Evolutionary conservation across 106 monocot species (phyloP).

Genomic region (Apostasia shenzhenica): DNA sequence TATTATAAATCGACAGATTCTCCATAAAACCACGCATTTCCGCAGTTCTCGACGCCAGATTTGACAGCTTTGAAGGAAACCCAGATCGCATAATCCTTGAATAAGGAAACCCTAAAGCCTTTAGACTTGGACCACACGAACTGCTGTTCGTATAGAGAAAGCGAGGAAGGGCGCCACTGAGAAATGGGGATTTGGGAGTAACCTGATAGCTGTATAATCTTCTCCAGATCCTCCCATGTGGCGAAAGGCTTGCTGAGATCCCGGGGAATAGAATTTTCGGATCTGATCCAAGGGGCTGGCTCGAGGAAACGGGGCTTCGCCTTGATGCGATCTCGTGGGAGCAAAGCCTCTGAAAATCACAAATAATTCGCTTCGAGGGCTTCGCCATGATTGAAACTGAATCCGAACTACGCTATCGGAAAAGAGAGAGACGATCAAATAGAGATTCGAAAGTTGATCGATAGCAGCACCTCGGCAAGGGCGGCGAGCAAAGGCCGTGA

Average conservation of each 20-base stretch:
- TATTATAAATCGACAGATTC: not conserved
- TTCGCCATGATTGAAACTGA: conserved; percentile 19
- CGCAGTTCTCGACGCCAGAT: conserved; percentile 13
- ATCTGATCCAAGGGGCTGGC: not conserved
- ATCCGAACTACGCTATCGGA: not conserved
- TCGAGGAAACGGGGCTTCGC: conserved; percentile 1
- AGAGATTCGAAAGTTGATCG: not conserved
- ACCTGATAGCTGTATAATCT: not conserved
- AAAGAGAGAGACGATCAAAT: not conserved
- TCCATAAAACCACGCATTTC: conserved; percentile 12
- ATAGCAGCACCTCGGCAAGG: no score
- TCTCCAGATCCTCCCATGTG: conserved; percentile 13
- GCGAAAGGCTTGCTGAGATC: not conserved
- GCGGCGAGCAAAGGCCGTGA: no score
- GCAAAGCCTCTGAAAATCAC: conserved; percentile 22
- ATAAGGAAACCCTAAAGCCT: conserved; percentile 11
- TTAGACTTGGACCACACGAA: conserved; percentile 2
- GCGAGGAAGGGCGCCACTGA: conserved; percentile 16
- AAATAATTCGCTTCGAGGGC: conserved; percentile 17
- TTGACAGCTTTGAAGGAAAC: conserved; percentile 3
- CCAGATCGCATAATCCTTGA: conserved; percentile 14
- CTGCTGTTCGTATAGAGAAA: conserved; percentile 3
- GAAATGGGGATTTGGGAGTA: conserved; percentile 5
- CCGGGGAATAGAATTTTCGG: not conserved
- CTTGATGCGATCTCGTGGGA: conserved; percentile 17